Evolutionary conservation across 768 basidiomycete genomes (phyloP), one percentile per base, ranked within the genome.

Genomic region (Erythrobasidium yunnanense): DNA sequence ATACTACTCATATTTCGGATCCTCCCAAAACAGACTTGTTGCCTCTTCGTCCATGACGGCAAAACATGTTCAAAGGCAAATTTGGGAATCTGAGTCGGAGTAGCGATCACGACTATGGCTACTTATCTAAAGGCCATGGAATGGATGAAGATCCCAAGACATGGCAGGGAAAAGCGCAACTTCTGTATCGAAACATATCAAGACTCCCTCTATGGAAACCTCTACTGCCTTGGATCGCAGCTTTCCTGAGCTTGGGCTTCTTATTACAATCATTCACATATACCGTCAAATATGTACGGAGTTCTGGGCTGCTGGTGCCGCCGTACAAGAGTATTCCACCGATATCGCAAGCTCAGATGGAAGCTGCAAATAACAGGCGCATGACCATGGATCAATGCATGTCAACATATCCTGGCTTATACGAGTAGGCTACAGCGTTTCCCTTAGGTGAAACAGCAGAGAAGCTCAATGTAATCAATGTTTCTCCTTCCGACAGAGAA

Each of bases 341-440:
- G 2, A 49, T 63, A 25, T 29, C 60, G 49, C 25, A 63, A 50
- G 60, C 60, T 47, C 60, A 63, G 27, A 49, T 49, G n/a, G 47
- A 63, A 2, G 46, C 47, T 27, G 60, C 46, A 2, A 51, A 29
- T 2, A 49, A 30, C 20, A 29, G 60, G 27, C 60, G 52, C 20
- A 29, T 51, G 27, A 63, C 60, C 7, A 49, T 34, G 13, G 60
- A 63, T 25, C 47, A 63, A 38, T 63, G 60, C 32, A 2, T 51
- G 38, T 46, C 46, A 11, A 22, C 29, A 3, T 63, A 63, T 22
- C 60, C 60, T 11, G 47, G 60, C 4, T 33, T 63, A n/a, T 63
- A 22, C 49, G 60, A 63, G 60, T 63, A 32, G 38, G 38, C 11
- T n/a, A 42, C 38, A 42, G 38, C n/a, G 38, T 42, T 11, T 42